Base-by-base conservation (phyloP, 1,139 yeast species). In the Sugiyamaella castrensis region DNA sequence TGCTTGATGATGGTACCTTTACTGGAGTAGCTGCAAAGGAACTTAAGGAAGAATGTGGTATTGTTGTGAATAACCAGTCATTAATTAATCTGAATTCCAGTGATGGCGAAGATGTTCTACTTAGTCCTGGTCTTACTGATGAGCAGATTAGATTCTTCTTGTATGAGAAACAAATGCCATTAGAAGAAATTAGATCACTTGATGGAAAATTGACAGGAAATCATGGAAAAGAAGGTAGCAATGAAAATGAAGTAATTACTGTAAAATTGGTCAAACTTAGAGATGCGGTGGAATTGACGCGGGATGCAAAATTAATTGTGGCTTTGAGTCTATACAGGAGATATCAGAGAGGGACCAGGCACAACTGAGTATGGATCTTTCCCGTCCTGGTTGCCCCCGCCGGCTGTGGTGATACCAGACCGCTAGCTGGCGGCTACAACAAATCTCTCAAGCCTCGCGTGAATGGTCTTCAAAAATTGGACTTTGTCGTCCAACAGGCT, bases 21-120 rank as follows among this genome's bases (percentile, higher is more conserved):
- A 37, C 48, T 6, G 63, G 62, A 9, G 48, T 62, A 15, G 63
- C 63, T 8, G 63, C 62, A 1, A 43, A 51, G 29, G 63, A 60
- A 40, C 43, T 60, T 15, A 52, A 60, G 43, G 64, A 60, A 47
- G 64, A 60, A 39, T 54, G 60, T 31, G 63, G 62, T 2, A 43
- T 60, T 38, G 43, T 33, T 8, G 51, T 60, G 34, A 28, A 40
- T 1, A 51, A 48, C 19, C 24, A 19, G 5, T 38, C 47, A 8
- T 50, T 58, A 13, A 37, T 41, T 11, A 53, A 54, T 16, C 48
- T 59, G 34, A 42, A 50, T n/a, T 42, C 45, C 2, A 28, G 37
- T 28, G 43, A 40, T 15, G 27, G 24, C 15, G 40, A 43, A n/a
- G 50, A 48, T 16, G 38, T 57, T 12, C 44, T 46, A 5, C 46